Evolutionary conservation across 352 stramenopile species (phyloP).

Genomic region (Phytopythium chamaehyphon): DNA sequence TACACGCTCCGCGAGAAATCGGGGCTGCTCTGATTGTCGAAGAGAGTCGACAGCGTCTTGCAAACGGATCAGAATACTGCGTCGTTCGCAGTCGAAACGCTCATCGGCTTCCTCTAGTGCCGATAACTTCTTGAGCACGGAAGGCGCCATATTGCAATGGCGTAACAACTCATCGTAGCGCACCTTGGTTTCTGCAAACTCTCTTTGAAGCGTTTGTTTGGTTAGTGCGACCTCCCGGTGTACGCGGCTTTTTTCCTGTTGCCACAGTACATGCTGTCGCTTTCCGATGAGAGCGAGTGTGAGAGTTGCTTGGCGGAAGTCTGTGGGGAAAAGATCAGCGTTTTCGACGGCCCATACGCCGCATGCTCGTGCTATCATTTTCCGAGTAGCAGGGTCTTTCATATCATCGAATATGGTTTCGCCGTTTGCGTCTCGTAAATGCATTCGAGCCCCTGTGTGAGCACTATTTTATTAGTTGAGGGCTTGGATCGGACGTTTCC

Average conservation of each 20-base stretch:
- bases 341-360: conserved; percentile 29
- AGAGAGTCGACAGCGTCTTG: conserved; percentile 31
- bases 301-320: conserved; percentile 33
- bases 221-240: conserved; percentile 24
- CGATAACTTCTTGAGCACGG: conserved; percentile 31
- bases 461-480: no score
- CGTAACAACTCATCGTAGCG: conserved; percentile 38
- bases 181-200: conserved; percentile 47
- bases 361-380: conserved; percentile 30
- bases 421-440: conserved; percentile 36
- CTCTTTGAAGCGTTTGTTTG: conserved; percentile 31
- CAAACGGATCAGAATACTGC: conserved; percentile 16
- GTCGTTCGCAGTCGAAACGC: conserved; percentile 29
- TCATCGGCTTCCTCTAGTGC: conserved; percentile 28
- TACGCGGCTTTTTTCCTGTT: conserved; percentile 12
- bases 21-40: conserved; percentile 17
- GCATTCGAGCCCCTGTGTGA: conserved; percentile 33
- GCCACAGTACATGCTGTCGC: conserved; percentile 20
- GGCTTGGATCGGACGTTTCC: no score
- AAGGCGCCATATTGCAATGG: conserved; percentile 29
- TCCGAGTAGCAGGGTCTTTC: conserved; percentile 22
- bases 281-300: conserved; percentile 35
- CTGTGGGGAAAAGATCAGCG: conserved; percentile 39
- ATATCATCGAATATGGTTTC: conserved; percentile 46
- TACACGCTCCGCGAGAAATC: conserved; percentile 20